These are phyloP conservation scores for Myriosclerotinia duriaeana DNA, from an alignment of 2,329 filamentous ascomycete species.

Conservation along the genomic window DNA sequence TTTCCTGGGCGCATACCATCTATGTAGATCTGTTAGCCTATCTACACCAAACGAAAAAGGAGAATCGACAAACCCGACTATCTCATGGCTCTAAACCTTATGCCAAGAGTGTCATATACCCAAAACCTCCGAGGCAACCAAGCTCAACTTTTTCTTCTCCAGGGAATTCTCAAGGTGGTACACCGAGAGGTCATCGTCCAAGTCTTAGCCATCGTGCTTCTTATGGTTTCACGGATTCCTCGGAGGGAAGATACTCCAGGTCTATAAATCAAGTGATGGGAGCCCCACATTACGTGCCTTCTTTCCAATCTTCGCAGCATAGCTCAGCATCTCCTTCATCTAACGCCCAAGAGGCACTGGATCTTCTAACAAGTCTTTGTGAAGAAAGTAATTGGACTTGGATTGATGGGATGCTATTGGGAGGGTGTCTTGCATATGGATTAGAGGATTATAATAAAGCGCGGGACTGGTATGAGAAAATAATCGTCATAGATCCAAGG, in stretches of 20 bases:
- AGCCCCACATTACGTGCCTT: conserved; percentile 35
- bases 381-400: conserved; percentile 81
- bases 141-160: conserved; percentile 32
- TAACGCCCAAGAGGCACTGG: conserved; percentile 63
- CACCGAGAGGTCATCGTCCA: conserved; percentile 5
- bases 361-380: conserved; percentile 72
- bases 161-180: neutral
- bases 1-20: conserved; percentile 68
- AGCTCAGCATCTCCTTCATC: conserved; percentile 28
- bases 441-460: conserved; percentile 80
- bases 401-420: conserved; percentile 89
- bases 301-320: conserved; percentile 31
- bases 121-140: conserved; percentile 46
- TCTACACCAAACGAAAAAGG: conserved; percentile 59
- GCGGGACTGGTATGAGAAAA: conserved; percentile 69
- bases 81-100: conserved; percentile 42
- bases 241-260: conserved; percentile 27
- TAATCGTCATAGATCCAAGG: conserved; percentile 56
- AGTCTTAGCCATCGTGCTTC: conserved; percentile 15
- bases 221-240: conserved; percentile 14
- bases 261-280: conserved; percentile 30
- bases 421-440: conserved; percentile 88
- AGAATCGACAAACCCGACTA: conserved; percentile 41
- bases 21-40: conserved; percentile 70
- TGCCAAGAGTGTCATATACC: conserved; percentile 55